Conservation (phyloP, 345 rosid species). For the Dipteronia sinensis region DNA sequence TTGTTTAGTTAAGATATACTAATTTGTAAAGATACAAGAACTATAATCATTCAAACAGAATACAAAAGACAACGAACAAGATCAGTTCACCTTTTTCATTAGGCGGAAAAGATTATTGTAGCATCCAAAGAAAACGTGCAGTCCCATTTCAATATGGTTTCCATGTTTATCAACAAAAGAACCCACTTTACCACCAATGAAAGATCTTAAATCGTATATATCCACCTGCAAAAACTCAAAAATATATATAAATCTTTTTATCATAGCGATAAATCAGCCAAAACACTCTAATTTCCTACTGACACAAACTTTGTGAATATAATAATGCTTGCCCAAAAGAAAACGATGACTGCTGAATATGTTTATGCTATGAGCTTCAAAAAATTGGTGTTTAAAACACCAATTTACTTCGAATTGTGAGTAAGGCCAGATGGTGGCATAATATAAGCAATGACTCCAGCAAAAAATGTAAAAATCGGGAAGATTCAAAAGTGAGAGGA, state of each 20-base stretch:
- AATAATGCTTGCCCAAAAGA: background rate
- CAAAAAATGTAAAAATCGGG: background rate
- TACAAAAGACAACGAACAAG: conserved; percentile 10
- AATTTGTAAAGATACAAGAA: background rate
- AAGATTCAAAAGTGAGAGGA: conserved; percentile 1
- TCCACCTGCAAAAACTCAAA: conserved; percentile 67
- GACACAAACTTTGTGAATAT: background rate
- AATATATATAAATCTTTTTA: background rate
- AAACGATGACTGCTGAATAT: background rate
- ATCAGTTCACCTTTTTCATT: conserved; percentile 79
- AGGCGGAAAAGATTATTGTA: conserved; percentile 95
- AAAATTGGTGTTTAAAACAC: background rate
- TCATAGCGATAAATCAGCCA: background rate
- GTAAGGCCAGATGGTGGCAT: background rate
- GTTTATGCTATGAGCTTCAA: conserved; percentile 6
- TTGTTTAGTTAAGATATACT: background rate
- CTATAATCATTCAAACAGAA: background rate
- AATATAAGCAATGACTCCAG: background rate
- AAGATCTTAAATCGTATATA: conserved; percentile 84
- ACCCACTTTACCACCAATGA: conserved; percentile 99
- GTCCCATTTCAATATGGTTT: conserved; percentile 97
- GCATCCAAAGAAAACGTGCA: conserved; percentile 99
- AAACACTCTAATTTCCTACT: background rate
- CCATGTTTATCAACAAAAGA: conserved; percentile 91
- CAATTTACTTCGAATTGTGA: conserved; percentile 1